Percentiles rank a stretch among this genome's conserved stretches.
phyloP scores from a whole-genome alignment of 208 protist genomes.

The Phytomonas francai region DNA sequence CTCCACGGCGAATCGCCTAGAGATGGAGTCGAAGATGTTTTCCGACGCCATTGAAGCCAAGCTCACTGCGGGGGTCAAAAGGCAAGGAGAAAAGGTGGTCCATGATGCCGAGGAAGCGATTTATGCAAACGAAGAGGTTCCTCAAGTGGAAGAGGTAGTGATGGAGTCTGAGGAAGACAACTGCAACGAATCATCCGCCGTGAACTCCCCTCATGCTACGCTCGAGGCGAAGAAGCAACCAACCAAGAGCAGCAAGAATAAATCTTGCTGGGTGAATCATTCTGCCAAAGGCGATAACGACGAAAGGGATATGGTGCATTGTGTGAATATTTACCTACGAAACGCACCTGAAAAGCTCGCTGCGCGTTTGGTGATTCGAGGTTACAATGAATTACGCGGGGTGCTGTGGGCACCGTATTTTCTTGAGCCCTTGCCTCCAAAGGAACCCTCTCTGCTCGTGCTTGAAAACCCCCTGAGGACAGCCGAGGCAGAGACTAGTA shows the following conservation, averaged over 20 bases:
- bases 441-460: conserved; percentile 1
- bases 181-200: not conserved
- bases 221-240: not conserved
- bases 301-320: conserved; percentile 58
- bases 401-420: conserved; percentile 80
- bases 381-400: conserved; percentile 69
- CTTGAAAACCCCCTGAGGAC: no score
- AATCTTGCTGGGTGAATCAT: not conserved
- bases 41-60: not conserved
- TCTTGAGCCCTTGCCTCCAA: conserved; percentile 29
- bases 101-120: not conserved
- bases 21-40: conserved; percentile 18
- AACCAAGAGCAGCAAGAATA: not conserved
- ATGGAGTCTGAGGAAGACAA: not conserved
- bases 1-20: no score
- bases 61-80: not conserved
- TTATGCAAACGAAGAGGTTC: no score
- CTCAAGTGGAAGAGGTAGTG: no score
- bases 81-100: conserved; percentile 7
- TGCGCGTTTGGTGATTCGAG: conserved; percentile 45
- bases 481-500: no score
- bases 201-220: not conserved
- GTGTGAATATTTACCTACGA: conserved; percentile 72
- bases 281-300: conserved; percentile 8
- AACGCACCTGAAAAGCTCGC: conserved; percentile 48